Conservation (phyloP, 305 asterid genomes). For the Withania somnifera region DNA sequence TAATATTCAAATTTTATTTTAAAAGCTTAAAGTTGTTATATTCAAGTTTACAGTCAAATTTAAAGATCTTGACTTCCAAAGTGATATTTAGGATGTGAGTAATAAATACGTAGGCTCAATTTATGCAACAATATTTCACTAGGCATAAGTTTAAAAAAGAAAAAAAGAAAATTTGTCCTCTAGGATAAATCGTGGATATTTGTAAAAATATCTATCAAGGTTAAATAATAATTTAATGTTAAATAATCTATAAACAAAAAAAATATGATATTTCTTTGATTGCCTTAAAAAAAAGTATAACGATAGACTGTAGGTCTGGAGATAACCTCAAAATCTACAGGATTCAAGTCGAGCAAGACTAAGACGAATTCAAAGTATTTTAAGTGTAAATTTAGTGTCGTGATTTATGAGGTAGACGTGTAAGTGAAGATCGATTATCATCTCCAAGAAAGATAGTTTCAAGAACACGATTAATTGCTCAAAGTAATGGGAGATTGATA, state of each 20-base stretch:
- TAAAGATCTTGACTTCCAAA: neutral
- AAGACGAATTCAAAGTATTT: neutral
- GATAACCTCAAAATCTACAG: neutral
- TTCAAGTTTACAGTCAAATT: neutral
- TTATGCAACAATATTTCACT: neutral
- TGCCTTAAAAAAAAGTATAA: neutral
- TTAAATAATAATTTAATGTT: neutral
- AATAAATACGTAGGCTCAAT: neutral
- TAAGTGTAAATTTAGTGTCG: neutral
- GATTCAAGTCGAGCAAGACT: neutral
- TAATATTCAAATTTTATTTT: neutral
- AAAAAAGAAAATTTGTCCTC: neutral
- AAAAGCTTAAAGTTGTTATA: neutral
- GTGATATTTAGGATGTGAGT: too few relatives aligned
- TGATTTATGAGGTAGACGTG: neutral
- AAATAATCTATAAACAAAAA: neutral
- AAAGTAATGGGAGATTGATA: neutral
- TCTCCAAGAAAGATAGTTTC: neutral
- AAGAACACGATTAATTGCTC: neutral
- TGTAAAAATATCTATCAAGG: neutral
- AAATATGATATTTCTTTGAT: neutral
- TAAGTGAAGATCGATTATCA: neutral
- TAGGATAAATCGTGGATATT: neutral
- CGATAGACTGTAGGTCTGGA: neutral
- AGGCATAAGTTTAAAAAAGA: neutral